Conservation (phyloP, 1,139 yeast species). For the Citeromyces hawaiiensis region DNA sequence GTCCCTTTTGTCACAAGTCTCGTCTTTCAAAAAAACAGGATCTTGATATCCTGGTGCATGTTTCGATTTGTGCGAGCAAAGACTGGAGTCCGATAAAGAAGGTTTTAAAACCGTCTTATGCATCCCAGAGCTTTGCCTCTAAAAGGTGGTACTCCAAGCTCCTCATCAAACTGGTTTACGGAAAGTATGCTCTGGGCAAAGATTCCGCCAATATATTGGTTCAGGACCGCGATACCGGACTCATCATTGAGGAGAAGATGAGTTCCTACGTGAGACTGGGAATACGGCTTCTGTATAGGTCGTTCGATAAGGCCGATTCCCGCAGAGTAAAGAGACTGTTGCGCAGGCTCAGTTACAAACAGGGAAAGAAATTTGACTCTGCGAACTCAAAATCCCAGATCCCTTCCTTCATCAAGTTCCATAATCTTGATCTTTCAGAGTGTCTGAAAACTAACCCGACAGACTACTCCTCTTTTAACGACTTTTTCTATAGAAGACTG, state of each 20-base stretch:
- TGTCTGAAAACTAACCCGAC: conserved; percentile 32
- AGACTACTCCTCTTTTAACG: conserved; percentile 64
- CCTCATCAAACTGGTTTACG: conserved; percentile 75
- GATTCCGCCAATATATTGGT: conserved; percentile 90
- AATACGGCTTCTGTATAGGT: conserved; percentile 70
- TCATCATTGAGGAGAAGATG: conserved; percentile 85
- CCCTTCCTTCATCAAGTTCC: conserved; percentile 68
- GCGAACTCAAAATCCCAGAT: conserved; percentile 58
- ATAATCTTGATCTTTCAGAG: conserved; percentile 59
- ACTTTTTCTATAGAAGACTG: conserved; percentile 73
- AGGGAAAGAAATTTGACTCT: conserved; percentile 73
- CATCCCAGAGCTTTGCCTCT: conserved; percentile 72
- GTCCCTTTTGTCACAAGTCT: conserved; percentile 68
- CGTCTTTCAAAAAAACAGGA: conserved; percentile 42
- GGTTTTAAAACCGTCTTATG: conserved; percentile 55
- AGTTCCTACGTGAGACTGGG: conserved; percentile 81
- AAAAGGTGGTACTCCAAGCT: conserved; percentile 83
- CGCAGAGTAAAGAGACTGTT: conserved; percentile 44
- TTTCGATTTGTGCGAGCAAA: conserved; percentile 75
- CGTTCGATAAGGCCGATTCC: conserved; percentile 45
- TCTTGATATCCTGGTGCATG: conserved; percentile 66
- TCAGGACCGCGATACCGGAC: conserved; percentile 82
- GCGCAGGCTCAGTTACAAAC: conserved; percentile 57
- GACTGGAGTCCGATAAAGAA: conserved; percentile 65
- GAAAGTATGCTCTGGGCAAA: conserved; percentile 76